Evolutionary conservation across 2,329 filamentous ascomycete genomes (phyloP), one percentile per base, ranked within the genome.

Genomic region (Botrytis elliptica): DNA sequence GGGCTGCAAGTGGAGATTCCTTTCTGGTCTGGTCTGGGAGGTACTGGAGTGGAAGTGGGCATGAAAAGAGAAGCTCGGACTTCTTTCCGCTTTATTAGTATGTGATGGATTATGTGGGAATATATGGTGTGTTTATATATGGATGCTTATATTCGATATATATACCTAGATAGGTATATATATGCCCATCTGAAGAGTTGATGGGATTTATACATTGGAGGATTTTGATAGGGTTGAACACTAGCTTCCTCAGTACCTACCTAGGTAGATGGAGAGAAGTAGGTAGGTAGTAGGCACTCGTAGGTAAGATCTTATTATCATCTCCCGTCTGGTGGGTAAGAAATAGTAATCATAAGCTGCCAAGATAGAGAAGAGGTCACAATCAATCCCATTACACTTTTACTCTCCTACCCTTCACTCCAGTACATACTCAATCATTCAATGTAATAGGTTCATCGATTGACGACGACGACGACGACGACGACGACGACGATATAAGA

Each of bases 41-140:
- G 49, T 52, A 5, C 25, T 6, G 25, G 70, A 52, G 7, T n/a
- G 25, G 25, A 67, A 52, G 7, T n/a, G 25, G 70, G 67, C n/a
- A 67, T 66, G 57, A 63, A 57, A 49, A 66, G 40, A 72, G 74
- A 76, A 79, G 77, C 77, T 78, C 75, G 77, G 77, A 76, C 73
- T 14, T 72, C 72, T 67, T 74, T 65, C 72, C 36, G 16, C 36
- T 29, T 68, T 68, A 71, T 60, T 60, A 40, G 25, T 60, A 70
- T 71, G 70, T 4, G n/a, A 25, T 22, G 22, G 12, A 5, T 52
- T 12, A 14, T 52, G 46, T 52, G 4, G 2, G 20, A 52, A 10
- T 12, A 25, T n/a, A 12, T 52, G 22, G 25, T 25, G 12, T 25
- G 20, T 44, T 8, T 46, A 4, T 49, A 49, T 12, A 25, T 49